These are phyloP conservation scores for Boeremia lycopersici DNA, from an alignment of 2,329 filamentous ascomycete species.

Conservation along the genomic window DNA sequence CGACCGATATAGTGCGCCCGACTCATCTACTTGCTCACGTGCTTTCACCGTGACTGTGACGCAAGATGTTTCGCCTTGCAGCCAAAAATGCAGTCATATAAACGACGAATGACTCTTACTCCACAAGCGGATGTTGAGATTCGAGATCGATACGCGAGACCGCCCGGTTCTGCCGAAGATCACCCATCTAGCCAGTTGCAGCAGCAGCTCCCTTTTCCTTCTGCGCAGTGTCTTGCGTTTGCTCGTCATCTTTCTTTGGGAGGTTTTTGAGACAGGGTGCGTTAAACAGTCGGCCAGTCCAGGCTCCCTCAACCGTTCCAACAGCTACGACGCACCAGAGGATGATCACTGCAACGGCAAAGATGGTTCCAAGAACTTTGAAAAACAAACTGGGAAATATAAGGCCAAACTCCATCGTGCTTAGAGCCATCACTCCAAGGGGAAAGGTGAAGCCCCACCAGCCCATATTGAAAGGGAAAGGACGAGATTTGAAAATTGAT, in stretches of 20 bases:
- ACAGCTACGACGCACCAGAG: slow-evolving; percentile 62
- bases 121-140: background rate
- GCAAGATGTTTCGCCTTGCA: background rate
- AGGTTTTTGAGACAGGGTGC: slow-evolving; percentile 58
- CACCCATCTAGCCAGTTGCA: background rate
- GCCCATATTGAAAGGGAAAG: slow-evolving; percentile 66
- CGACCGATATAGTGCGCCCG: background rate
- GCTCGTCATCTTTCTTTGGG: slow-evolving; percentile 27
- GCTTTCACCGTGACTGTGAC: background rate
- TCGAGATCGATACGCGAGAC: no score
- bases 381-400: slow-evolving; percentile 64
- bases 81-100: background rate
- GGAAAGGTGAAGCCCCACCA: slow-evolving; percentile 69
- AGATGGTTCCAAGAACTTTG: slow-evolving; percentile 61
- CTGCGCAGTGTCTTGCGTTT: background rate
- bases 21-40: slow-evolving; percentile 5
- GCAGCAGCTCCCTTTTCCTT: background rate
- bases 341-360: slow-evolving; percentile 58
- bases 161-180: background rate
- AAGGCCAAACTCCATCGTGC: slow-evolving; percentile 55
- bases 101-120: background rate
- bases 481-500: slow-evolving; percentile 51
- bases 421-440: slow-evolving; percentile 61
- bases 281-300: slow-evolving; percentile 58
- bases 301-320: slow-evolving; percentile 56